phyloP scores from a whole-genome alignment of 805 yeast species.

The Yamadazyma kitorensis region DNA sequence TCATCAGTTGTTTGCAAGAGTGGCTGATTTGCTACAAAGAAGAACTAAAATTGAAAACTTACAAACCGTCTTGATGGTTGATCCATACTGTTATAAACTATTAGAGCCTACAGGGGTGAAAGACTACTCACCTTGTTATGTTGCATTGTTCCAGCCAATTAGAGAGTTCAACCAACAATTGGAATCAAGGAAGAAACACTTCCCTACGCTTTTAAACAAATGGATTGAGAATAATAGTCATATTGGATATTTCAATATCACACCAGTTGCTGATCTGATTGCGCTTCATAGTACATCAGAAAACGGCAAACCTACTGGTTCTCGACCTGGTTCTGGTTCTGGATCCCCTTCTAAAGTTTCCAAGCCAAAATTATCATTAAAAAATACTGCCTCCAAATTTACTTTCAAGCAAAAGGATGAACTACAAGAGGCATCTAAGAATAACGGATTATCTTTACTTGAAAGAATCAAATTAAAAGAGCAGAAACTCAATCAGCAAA shows the following conservation, averaged over 20 bases:
- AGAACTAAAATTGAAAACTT: slow-evolving; percentile 19
- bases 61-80: slow-evolving; percentile 17
- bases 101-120: slow-evolving; percentile 7
- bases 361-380: slow-evolving; percentile 21
- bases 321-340: background rate
- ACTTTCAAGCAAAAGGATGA: slow-evolving; percentile 29
- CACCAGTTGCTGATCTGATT: slow-evolving; percentile 6
- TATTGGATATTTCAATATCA: slow-evolving; percentile 8
- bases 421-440: slow-evolving; percentile 13
- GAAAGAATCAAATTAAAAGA: slow-evolving; percentile 40
- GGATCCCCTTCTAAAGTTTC: slow-evolving; percentile 15
- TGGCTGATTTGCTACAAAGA: slow-evolving; percentile 16
- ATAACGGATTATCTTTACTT: slow-evolving; percentile 29
- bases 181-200: slow-evolving; percentile 17
- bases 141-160: slow-evolving; percentile 7
- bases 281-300: slow-evolving; percentile 4
- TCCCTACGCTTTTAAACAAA: slow-evolving; percentile 14
- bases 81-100: slow-evolving; percentile 12
- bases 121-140: slow-evolving; percentile 14
- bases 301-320: slow-evolving; percentile 1
- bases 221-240: slow-evolving; percentile 22
- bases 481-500: slow-evolving; percentile 16
- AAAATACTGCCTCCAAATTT: slow-evolving; percentile 36
- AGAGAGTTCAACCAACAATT: slow-evolving; percentile 9
- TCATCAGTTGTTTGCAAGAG: slow-evolving; percentile 18